Evolutionary conservation across 2,329 filamentous ascomycete species (phyloP), one percentile per base, ranked within the genome.

Genomic region (Colletotrichum sp.): DNA sequence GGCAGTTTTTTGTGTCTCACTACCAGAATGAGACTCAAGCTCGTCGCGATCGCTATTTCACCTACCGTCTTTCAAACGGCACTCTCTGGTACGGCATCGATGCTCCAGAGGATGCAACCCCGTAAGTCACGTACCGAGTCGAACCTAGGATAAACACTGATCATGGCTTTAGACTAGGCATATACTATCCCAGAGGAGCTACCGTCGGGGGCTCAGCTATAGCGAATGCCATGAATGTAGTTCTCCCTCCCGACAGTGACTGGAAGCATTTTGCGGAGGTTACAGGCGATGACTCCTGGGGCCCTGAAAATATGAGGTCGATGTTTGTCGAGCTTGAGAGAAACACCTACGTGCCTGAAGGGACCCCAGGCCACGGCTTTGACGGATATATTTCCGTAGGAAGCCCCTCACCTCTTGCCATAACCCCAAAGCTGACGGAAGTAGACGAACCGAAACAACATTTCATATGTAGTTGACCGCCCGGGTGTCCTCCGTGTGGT

Each of bases 261-360:
- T 91, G 87, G 80, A 83, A 87, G 32, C 81, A 87, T 77, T 86
- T 91, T 69, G 84, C 84, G 5, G 79, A 81, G 12, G 77, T 91
- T 24, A 91, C 89, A 6, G 88, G 88, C 4, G 89, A 91, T 74
- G 76, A 80, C 2, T 86, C 87, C 0, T 91, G 89, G 89, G 79
- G 82, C 0, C 82, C 88, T 0, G 82, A 83, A 5, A 87, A 88
- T 48, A 90, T 91, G 88, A 83, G 88, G 59, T 80, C 85, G 63
- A 88, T 89, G 79, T 89, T 87, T 58, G 76, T 82, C 62, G 86
- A 84, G 70, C 78, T 90, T 36, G 89, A 91, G 81, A 83, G 84
- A 74, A 85, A 85, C 81, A 78, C 81, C 4, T 89, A 90, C 79
- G 80, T 89, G 3, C 79, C 81, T 5, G 75, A 78, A 18, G 79